Conservation (phyloP, 192 early-diverging fungal genomes). For the Coemansia sp. region DNA sequence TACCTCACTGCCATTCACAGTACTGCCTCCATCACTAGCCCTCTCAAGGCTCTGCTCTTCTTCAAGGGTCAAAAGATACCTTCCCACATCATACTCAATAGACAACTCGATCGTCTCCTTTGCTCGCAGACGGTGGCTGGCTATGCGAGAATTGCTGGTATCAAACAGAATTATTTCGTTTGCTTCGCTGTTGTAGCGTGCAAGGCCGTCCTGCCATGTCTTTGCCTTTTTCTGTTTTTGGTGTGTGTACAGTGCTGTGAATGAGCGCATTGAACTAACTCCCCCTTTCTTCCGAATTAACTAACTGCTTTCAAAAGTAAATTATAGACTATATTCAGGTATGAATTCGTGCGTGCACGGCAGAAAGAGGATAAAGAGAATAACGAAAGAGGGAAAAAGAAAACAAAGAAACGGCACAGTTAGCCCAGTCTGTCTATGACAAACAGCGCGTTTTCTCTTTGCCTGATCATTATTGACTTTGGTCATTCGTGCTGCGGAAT, state of each 20-base stretch:
- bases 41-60: conserved; percentile 14
- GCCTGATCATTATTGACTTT: too few species aligned
- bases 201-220: conserved; percentile 55
- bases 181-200: conserved; percentile 28
- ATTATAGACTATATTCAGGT: background rate
- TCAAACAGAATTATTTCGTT: conserved; percentile 38
- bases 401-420: too few species aligned
- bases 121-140: conserved; percentile 38
- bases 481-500: background rate
- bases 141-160: conserved; percentile 24
- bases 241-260: conserved; percentile 49
- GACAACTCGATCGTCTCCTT: conserved; percentile 29
- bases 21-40: background rate
- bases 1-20: background rate
- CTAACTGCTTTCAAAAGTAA: background rate
- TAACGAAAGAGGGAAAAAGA: conserved; percentile 11
- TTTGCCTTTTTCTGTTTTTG: conserved; percentile 55
- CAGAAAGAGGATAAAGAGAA: background rate
- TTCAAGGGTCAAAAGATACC: conserved; percentile 46
- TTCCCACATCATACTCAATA: conserved; percentile 43
- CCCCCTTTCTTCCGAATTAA: background rate
- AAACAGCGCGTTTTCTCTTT: too few species aligned
- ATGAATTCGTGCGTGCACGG: background rate
- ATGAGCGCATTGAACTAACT: conserved; percentile 24
- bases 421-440: too few species aligned